Percentiles rank a stretch among this genome's conserved stretches.
These are phyloP conservation scores for Cyclaneusma minus DNA, from an alignment of 2,329 filamentous ascomycete species.

Conservation along the genomic window DNA sequence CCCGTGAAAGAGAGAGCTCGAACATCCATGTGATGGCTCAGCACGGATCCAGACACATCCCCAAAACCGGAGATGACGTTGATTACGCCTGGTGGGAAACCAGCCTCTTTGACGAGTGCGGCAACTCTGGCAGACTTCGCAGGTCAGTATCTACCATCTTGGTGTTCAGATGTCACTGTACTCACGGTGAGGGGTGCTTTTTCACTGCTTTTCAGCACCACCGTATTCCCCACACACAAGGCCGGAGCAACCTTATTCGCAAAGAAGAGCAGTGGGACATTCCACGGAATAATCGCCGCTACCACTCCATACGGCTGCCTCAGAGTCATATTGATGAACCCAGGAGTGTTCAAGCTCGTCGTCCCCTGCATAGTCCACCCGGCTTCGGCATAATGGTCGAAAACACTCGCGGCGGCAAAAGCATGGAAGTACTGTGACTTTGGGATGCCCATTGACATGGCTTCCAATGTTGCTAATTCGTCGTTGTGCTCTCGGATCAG, in stretches of 20 bases:
- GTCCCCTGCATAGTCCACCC: conserved; percentile 19
- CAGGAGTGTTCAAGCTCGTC: conserved; percentile 16
- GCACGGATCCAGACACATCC: conserved; percentile 12
- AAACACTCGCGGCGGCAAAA: conserved; percentile 8
- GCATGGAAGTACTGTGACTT: conserved; percentile 15
- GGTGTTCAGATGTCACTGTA: conserved; percentile 47
- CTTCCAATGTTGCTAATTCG: conserved; percentile 20
- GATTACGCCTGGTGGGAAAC: conserved; percentile 27
- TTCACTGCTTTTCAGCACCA: conserved; percentile 45
- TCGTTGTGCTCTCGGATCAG: conserved; percentile 16
- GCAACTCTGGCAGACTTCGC: conserved; percentile 30
- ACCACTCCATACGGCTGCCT: conserved; percentile 61
- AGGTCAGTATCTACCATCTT: conserved; percentile 58
- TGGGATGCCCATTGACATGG: conserved; percentile 21
- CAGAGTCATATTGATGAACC: conserved; percentile 50
- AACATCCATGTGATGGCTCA: conserved; percentile 19
- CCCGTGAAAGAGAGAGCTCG: conserved; percentile 50
- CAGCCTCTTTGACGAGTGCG: conserved; percentile 21
- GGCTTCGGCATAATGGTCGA: conserved; percentile 16
- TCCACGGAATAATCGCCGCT: conserved; percentile 60
- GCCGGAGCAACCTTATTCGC: conserved; percentile 59
- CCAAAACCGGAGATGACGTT: conserved; percentile 22
- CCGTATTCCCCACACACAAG: conserved; percentile 38
- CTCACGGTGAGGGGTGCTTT: conserved; percentile 46
- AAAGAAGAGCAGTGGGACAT: conserved; percentile 58